Evolutionary conservation across 1,284 basidiomycete genomes (phyloP), one percentile per base, ranked within the genome.

Genomic region (Stygiomarasmius scandens): DNA sequence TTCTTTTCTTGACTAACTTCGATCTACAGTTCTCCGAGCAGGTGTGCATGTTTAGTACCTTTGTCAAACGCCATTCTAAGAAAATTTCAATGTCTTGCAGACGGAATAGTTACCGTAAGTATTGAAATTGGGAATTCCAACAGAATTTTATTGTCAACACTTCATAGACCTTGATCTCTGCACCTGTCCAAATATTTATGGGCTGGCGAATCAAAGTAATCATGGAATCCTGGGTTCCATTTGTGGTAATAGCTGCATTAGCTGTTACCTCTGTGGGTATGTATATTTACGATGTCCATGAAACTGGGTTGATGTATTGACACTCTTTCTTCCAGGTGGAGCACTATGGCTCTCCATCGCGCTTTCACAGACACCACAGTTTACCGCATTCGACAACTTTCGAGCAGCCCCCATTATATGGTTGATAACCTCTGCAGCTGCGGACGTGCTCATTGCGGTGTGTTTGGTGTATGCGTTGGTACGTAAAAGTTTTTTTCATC

Each of bases 151-250:
- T 34, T 14, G 8, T 34, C 32, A 34, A 8, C n/a, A 41, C 16
- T n/a, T 60, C 23, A 12, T 25, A 67, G 65, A 62, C 60, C 2
- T 50, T 63, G 10, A 63, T 69, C 34, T 66, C 63, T 10, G 63
- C 64, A 5, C 67, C 67, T 1, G 65, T 66, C 10, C 67, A 69
- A 47, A 36, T 64, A 4, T 67, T 69, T 50, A 61, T 67, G 46
- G 64, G 63, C 0, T 66, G 65, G 66, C 50, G 66, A 34, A 66
- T 69, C 34, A 54, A 54, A 12, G 36, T 58, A 38, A 58, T 61
- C 24, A 58, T 52, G 14, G 41, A 51, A 34, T 54, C 59, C 11
- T 41, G 9, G 14, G 14, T 50, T 27, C 19, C 52, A 22, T 23
- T 49, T n/a, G 20, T 27, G 11, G 16, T 55, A 4, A 58, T 58